Percentiles rank a stretch among this genome's conserved stretches.
phyloP scores from a whole-genome alignment of 2,329 filamentous ascomycete genomes.

The Taxawa tesnikishii region DNA sequence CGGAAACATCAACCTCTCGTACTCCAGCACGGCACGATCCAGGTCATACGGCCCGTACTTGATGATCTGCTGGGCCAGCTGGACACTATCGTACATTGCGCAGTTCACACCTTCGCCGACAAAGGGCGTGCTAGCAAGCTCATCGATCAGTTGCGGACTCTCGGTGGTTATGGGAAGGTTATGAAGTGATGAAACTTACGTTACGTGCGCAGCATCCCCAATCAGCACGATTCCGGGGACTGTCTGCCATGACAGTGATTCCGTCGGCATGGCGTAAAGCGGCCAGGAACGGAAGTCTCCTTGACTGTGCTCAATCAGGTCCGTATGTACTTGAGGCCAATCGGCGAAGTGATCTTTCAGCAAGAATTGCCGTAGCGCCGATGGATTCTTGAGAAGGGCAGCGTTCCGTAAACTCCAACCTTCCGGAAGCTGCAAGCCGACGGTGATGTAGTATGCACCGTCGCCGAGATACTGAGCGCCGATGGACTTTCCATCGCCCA shows the following conservation, averaged over 20 bases:
- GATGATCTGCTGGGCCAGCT: slow-evolving; percentile 34
- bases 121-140: slow-evolving; percentile 30
- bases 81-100: slow-evolving; percentile 41
- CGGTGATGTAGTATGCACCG: slow-evolving; percentile 11
- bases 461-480: slow-evolving; percentile 11
- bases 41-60: slow-evolving; percentile 12
- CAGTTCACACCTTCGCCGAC: slow-evolving; percentile 49
- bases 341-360: slow-evolving; percentile 27
- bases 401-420: slow-evolving; percentile 8
- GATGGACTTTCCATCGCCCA: slow-evolving; percentile 11
- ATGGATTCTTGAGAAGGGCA: slow-evolving; percentile 17
- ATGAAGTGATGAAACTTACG: slow-evolving; percentile 20
- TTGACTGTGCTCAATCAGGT: slow-evolving; percentile 28
- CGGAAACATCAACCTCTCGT: slow-evolving; percentile 20
- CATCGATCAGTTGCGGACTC: neutral
- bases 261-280: slow-evolving; percentile 42
- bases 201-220: slow-evolving; percentile 49
- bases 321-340: slow-evolving; percentile 31
- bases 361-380: slow-evolving; percentile 23
- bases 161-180: neutral
- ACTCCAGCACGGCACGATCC: slow-evolving; percentile 14
- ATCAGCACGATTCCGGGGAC: slow-evolving; percentile 39
- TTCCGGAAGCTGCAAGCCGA: slow-evolving; percentile 11
- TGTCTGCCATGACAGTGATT: slow-evolving; percentile 33
- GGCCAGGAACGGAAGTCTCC: slow-evolving; percentile 27